Conservation (phyloP, 306 rosid species). For the Prunus mongolica region DNA sequence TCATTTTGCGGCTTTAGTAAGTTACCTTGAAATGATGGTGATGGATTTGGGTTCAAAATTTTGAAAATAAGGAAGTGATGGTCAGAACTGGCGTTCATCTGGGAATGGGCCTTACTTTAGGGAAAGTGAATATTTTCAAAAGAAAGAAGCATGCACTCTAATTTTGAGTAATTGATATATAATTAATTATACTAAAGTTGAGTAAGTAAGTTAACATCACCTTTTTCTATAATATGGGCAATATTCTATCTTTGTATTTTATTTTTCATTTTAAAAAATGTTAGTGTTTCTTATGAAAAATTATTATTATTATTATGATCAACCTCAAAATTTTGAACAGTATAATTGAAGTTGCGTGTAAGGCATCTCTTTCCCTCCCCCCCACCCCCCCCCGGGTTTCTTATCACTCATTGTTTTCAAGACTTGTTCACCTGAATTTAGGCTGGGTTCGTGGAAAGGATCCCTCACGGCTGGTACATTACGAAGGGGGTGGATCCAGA, state of each 20-base stretch:
- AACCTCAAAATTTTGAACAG: neutral
- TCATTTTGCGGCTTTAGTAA: neutral
- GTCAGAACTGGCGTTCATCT: neutral
- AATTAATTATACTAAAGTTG: neutral
- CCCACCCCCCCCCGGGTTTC: neutral
- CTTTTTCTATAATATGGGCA: neutral
- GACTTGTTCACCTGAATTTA: constrained; percentile 18
- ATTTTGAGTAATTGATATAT: neutral
- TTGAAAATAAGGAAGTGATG: neutral
- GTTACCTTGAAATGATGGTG: neutral
- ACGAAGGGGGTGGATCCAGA: constrained; percentile 96
- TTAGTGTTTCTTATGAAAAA: neutral
- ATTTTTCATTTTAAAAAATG: neutral
- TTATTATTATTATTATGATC: neutral
- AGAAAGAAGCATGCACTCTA: neutral
- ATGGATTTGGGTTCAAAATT: neutral
- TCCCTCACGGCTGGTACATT: constrained; percentile 71
- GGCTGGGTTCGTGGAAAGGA: constrained; percentile 97
- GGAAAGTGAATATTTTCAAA: neutral
- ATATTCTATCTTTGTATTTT: neutral
- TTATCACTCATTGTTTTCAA: constrained; percentile 8
- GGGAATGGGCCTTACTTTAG: neutral
- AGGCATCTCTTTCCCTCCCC: neutral
- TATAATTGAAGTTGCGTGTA: constrained; percentile 7
- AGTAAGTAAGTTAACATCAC: neutral